Conservation (phyloP, 371 early-diverging fungal genomes). For the Mortierella sp. region DNA sequence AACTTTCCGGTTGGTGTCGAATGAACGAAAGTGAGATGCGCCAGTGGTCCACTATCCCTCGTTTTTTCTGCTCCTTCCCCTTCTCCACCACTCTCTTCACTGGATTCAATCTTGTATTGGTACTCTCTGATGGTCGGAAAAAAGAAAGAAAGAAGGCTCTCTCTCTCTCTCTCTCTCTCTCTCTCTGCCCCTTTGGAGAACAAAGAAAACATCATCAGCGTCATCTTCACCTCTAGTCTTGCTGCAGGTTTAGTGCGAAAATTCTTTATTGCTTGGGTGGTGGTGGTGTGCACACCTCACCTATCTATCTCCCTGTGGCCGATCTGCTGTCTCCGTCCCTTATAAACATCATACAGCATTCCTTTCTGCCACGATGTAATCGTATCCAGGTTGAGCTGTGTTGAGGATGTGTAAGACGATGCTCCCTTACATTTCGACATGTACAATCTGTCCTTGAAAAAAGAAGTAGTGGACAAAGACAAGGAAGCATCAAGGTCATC, state of each 20-base stretch:
- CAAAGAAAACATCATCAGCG: background rate
- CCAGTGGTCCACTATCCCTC: background rate
- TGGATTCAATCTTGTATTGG: background rate
- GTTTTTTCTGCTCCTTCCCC: background rate
- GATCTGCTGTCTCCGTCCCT: too few relatives aligned
- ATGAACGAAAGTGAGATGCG: background rate
- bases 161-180: background rate
- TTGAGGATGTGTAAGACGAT: too few relatives aligned
- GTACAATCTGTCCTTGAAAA: too few relatives aligned
- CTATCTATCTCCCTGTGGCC: too few relatives aligned
- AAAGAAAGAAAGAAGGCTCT: background rate
- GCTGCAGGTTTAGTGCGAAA: background rate
- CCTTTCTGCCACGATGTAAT: too few relatives aligned
- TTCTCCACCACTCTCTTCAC: background rate
- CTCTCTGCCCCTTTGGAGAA: background rate
- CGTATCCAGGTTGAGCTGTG: too few relatives aligned
- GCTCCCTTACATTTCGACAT: too few relatives aligned
- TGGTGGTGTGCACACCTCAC: too few relatives aligned
- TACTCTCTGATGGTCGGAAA: background rate
- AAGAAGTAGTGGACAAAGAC: background rate
- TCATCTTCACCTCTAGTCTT: background rate
- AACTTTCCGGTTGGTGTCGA: conserved; percentile 14
- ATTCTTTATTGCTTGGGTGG: background rate
- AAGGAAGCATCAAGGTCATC: background rate
- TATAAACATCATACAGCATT: too few relatives aligned